phyloP scores from a whole-genome alignment of 2,329 filamentous ascomycete species.

The Thelonectria olida region DNA sequence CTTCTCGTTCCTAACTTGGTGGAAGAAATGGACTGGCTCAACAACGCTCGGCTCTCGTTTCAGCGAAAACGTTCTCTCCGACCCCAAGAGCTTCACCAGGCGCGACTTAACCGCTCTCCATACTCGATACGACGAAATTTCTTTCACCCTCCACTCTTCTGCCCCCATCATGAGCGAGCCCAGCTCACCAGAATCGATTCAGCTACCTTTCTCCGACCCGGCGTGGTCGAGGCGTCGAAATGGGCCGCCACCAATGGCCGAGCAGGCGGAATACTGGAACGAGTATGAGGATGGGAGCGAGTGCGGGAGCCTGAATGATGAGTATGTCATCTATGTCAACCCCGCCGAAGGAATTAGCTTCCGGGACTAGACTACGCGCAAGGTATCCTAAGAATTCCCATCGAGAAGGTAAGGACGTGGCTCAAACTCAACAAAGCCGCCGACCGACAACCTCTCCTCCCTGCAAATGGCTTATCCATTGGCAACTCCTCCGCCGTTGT shows the following conservation, averaged over 20 bases:
- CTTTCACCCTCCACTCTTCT: conserved; percentile 56
- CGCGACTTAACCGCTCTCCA: conserved; percentile 67
- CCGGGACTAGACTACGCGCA: conserved; percentile 71
- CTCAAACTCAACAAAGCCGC: conserved; percentile 46
- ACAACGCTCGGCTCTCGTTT: conserved; percentile 71
- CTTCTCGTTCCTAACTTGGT: background rate
- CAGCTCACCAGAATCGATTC: conserved; percentile 47
- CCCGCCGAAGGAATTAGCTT: conserved; percentile 70
- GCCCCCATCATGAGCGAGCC: conserved; percentile 52
- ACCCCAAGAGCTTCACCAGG: conserved; percentile 76
- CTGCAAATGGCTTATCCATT: conserved; percentile 31
- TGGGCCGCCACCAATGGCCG: conserved; percentile 34
- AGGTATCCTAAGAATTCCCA: conserved; percentile 57
- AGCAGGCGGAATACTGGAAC: conserved; percentile 75
- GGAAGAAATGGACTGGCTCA: conserved; percentile 81
- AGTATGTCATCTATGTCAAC: conserved; percentile 79
- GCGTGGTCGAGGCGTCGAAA: too few species aligned
- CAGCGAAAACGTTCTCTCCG: conserved; percentile 70
- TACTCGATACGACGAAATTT: conserved; percentile 60
- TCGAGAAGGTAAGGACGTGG: conserved; percentile 63
- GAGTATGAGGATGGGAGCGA: conserved; percentile 88
- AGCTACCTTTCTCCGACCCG: too few species aligned
- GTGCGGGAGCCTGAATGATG: conserved; percentile 58
- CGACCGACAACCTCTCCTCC: conserved; percentile 43
- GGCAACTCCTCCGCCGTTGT: conserved; percentile 44